These are phyloP conservation scores for Myochromella boudieri DNA, from an alignment of 768 basidiomycete genomes.

Conservation along the genomic window DNA sequence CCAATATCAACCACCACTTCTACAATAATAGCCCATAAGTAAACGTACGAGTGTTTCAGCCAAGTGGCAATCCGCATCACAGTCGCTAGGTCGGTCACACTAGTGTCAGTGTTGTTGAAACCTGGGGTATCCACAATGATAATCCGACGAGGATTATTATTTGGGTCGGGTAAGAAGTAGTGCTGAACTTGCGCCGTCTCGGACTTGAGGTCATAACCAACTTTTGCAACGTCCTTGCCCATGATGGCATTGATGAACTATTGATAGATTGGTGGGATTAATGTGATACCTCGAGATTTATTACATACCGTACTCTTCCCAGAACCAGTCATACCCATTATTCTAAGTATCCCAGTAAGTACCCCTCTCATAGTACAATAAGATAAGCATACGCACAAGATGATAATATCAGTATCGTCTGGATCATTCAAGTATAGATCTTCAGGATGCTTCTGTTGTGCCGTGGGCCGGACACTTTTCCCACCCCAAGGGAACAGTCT, in stretches of 20 bases:
- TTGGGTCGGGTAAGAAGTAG: conserved; percentile 11
- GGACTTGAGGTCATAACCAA: conserved; percentile 25
- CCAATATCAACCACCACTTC: not conserved
- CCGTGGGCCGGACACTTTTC: too few species aligned
- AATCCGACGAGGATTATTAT: conserved; percentile 7
- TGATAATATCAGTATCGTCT: conserved; percentile 2
- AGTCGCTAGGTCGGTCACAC: conserved; percentile 7
- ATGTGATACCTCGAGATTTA: not conserved
- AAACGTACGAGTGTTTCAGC: not conserved
- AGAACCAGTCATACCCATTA: conserved; percentile 31
- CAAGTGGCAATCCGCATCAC: conserved; percentile 9
- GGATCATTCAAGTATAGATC: conserved; percentile 5
- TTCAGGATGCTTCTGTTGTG: too few species aligned
- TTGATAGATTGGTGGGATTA: not conserved
- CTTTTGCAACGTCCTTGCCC: conserved; percentile 9
- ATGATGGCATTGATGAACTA: conserved; percentile 23
- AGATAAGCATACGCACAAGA: not conserved
- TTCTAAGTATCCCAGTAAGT: not conserved
- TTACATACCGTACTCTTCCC: conserved; percentile 30
- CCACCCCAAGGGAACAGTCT: too few species aligned
- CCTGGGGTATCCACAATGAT: conserved; percentile 15
- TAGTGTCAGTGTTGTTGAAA: conserved; percentile 13
- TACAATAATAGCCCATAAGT: not conserved
- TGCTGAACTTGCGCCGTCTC: conserved; percentile 21
- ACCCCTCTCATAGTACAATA: too few species aligned